Conservation (phyloP, 192 early-diverging fungal genomes). For the Coemansia aciculifera region DNA sequence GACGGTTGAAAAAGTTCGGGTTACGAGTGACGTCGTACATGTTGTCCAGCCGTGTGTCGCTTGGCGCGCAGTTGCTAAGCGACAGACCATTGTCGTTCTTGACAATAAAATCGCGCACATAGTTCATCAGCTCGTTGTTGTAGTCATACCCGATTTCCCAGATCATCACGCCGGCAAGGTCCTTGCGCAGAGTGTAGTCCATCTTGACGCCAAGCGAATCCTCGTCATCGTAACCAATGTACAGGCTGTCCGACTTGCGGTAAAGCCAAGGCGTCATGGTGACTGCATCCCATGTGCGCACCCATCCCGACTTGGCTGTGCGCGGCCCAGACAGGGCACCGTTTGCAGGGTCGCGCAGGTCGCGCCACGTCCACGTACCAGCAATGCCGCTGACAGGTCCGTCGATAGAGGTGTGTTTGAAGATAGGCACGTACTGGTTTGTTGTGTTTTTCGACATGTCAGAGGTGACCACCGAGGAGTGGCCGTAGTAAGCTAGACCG, state of each 20-base stretch:
- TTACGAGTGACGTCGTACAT: conserved; percentile 40
- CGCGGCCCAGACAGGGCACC: conserved; percentile 49
- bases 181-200: conserved; percentile 59
- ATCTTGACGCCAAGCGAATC: conserved; percentile 67
- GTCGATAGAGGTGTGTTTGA: conserved; percentile 46
- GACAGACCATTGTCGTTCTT: conserved; percentile 28
- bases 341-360: conserved; percentile 58
- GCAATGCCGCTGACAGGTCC: conserved; percentile 60
- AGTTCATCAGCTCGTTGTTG: conserved; percentile 62
- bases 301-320: conserved; percentile 58
- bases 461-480: conserved; percentile 42
- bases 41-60: conserved; percentile 33
- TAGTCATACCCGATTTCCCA: conserved; percentile 74
- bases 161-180: conserved; percentile 72
- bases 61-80: conserved; percentile 43
- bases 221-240: conserved; percentile 74
- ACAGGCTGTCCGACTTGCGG: conserved; percentile 58
- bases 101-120: conserved; percentile 49
- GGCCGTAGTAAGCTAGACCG: conserved; percentile 71
- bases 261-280: conserved; percentile 78
- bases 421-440: conserved; percentile 55
- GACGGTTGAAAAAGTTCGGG: conserved; percentile 48
- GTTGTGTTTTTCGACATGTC: conserved; percentile 46
- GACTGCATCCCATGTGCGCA: conserved; percentile 63
- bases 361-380: conserved; percentile 68